phyloP scores from a whole-genome alignment of 2,329 filamentous ascomycete genomes.

The Neofusicoccum laricinum region DNA sequence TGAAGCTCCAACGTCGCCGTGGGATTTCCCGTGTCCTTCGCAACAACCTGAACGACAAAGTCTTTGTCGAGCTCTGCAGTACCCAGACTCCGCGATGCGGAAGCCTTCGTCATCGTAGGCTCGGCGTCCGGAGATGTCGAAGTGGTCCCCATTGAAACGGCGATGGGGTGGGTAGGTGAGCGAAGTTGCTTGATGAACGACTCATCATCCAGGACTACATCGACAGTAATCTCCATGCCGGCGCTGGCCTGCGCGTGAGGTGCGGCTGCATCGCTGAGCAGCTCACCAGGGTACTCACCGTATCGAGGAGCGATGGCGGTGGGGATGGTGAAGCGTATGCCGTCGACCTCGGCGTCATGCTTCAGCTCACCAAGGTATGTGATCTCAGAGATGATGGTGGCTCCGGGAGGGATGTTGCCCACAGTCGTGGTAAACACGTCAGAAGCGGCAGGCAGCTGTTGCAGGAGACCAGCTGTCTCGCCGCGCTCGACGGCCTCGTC shows the following conservation, averaged over 20 bases:
- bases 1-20: slow-evolving; percentile 66
- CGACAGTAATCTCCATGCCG: slow-evolving; percentile 56
- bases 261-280: slow-evolving; percentile 21
- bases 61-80: slow-evolving; percentile 58
- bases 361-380: slow-evolving; percentile 69
- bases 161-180: slow-evolving; percentile 66
- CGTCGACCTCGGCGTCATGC: slow-evolving; percentile 66
- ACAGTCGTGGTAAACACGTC: slow-evolving; percentile 69
- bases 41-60: slow-evolving; percentile 64
- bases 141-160: slow-evolving; percentile 61
- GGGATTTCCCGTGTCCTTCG: slow-evolving; percentile 59
- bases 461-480: slow-evolving; percentile 63
- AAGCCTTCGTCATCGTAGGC: slow-evolving; percentile 58
- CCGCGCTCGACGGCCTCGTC: slow-evolving; percentile 56
- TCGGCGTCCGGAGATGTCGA: slow-evolving; percentile 45
- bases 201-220: slow-evolving; percentile 57
- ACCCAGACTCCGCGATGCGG: slow-evolving; percentile 57
- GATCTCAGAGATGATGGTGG: slow-evolving; percentile 59
- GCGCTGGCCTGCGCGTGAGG: slow-evolving; percentile 20
- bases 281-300: slow-evolving; percentile 45
- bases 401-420: slow-evolving; percentile 62
- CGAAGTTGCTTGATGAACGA: slow-evolving; percentile 60
- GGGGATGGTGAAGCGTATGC: slow-evolving; percentile 67
- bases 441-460: slow-evolving; percentile 57
- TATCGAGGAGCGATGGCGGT: slow-evolving; percentile 67